Evolutionary conservation across 495 filamentous ascomycete species (phyloP), one percentile per base, ranked within the genome.

Genomic region (Neurospora pannonica): DNA sequence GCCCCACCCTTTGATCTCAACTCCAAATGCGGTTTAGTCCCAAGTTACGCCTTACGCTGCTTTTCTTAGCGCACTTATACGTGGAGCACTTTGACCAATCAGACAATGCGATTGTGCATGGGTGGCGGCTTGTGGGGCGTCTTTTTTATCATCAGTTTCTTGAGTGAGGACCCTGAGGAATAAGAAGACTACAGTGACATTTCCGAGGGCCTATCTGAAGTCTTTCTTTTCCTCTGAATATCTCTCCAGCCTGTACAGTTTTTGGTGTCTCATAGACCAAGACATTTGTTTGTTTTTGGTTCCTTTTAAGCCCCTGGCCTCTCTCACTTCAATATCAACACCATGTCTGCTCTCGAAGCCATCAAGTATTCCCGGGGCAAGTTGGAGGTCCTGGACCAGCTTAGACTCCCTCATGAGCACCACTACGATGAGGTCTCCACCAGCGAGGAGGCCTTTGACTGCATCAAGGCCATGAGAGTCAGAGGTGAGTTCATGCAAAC

Each of bases 381-480:
- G 74, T 87, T 99, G 70, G 83, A 92, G 77, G 94, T 99, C 60
- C 87, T 99, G 71, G 94, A 99, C 81, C 96, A 99, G 79, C 87
- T 98, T 46, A 88, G 89, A 78, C 87, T 99, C 17, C 96, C 96
- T n/a, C 94, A 97, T 77, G 87, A 92, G 75, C 90, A 92, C 78
- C 86, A 90, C 76, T 98, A 94, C 78, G 90, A 96, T 74, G 78
- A 89, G 43, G 89, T 99, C 70, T 84, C 82, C 17, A 92, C 90
- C 15, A 88, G 89, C 76, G 87, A 94, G 76, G 93, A 97, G 83
- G 96, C 92, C 19, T 98, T 94, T 87, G 88, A 94, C 81, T 93
- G 94, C 70, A 99, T 99, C 81, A 92, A 92, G 80, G 88, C 92
- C 24, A 99, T 99, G 96, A 90, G 94, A 73, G 95, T 97, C 31